phyloP scores from a whole-genome alignment of 805 yeast genomes.

The Lipomyces japonicus region DNA sequence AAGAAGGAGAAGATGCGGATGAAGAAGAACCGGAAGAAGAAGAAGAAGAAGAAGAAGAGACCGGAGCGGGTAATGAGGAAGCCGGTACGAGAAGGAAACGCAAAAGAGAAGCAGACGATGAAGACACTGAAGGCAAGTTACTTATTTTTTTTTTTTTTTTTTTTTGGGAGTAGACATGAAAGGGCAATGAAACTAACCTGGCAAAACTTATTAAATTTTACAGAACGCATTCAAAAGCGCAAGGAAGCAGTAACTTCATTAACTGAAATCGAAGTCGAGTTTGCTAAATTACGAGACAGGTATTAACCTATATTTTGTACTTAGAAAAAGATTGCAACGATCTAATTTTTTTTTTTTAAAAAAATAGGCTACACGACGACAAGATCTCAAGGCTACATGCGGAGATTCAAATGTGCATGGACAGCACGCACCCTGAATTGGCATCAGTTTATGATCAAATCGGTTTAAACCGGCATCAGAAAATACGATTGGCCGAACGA shows the following conservation, averaged over 20 bases:
- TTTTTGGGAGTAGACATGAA: neutral
- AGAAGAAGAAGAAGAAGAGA: slow-evolving; percentile 27
- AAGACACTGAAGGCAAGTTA: slow-evolving; percentile 27
- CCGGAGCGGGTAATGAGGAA: slow-evolving; percentile 23
- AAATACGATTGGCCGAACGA: slow-evolving; percentile 49
- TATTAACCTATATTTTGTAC: neutral
- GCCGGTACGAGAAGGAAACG: slow-evolving; percentile 12
- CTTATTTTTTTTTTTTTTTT: neutral
- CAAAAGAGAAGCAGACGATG: slow-evolving; percentile 28
- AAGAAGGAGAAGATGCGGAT: slow-evolving; percentile 3
- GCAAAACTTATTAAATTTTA: no score
- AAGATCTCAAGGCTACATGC: slow-evolving; percentile 71
- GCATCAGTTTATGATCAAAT: slow-evolving; percentile 44
- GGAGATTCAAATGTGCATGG: slow-evolving; percentile 80
- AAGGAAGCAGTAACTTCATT: slow-evolving; percentile 66
- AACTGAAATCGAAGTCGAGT: slow-evolving; percentile 76
- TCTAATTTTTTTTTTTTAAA: neutral
- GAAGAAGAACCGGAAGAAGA: slow-evolving; percentile 21
- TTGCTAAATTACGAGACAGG: slow-evolving; percentile 78
- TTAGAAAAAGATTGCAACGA: neutral
- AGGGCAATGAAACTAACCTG: neutral
- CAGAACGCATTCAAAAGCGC: slow-evolving; percentile 44
- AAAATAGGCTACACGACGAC: slow-evolving; percentile 69
- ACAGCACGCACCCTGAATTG: slow-evolving; percentile 90
- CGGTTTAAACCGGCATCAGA: slow-evolving; percentile 68